Evolutionary conservation across 805 yeast genomes (phyloP).

Genomic region (Saturnispora bothae): DNA sequence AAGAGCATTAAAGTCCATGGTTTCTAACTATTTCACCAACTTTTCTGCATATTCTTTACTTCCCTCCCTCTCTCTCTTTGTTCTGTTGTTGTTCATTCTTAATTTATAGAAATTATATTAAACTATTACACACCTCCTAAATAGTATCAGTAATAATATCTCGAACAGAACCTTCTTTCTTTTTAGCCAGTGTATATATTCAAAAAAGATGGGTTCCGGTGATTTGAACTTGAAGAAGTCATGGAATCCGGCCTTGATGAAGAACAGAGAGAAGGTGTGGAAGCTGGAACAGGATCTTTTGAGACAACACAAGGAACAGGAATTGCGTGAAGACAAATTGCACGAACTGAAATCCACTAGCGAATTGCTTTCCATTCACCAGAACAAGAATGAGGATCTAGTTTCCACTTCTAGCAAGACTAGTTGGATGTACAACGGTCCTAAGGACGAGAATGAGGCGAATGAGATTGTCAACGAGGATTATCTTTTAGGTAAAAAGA

Average conservation of each 20-base stretch:
- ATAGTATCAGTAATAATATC: neutral
- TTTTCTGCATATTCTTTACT: no score
- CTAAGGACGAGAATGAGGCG: slow-evolving; percentile 19
- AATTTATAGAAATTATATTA: no score
- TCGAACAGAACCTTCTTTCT: no score
- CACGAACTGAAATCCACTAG: slow-evolving; percentile 49
- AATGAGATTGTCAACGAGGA: slow-evolving; percentile 35
- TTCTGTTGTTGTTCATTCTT: no score
- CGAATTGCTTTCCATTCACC: slow-evolving; percentile 31
- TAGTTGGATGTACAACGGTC: slow-evolving; percentile 81
- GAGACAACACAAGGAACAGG: slow-evolving; percentile 54
- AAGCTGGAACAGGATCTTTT: slow-evolving; percentile 66
- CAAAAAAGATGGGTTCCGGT: slow-evolving; percentile 36
- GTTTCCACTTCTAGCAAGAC: slow-evolving; percentile 31
- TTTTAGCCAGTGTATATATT: neutral
- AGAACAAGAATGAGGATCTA: slow-evolving; percentile 22
- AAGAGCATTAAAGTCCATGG: slow-evolving; percentile 98
- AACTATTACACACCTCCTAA: neutral
- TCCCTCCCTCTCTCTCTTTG: no score
- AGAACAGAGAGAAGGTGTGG: slow-evolving; percentile 82
- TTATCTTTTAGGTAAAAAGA: slow-evolving; percentile 41
- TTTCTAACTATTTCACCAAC: slow-evolving; percentile 65
- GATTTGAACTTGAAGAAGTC: slow-evolving; percentile 87
- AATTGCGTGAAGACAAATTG: slow-evolving; percentile 55
- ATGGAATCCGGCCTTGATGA: slow-evolving; percentile 87